Base-by-base conservation (phyloP, 768 basidiomycete species). In the Russula compacta region DNA sequence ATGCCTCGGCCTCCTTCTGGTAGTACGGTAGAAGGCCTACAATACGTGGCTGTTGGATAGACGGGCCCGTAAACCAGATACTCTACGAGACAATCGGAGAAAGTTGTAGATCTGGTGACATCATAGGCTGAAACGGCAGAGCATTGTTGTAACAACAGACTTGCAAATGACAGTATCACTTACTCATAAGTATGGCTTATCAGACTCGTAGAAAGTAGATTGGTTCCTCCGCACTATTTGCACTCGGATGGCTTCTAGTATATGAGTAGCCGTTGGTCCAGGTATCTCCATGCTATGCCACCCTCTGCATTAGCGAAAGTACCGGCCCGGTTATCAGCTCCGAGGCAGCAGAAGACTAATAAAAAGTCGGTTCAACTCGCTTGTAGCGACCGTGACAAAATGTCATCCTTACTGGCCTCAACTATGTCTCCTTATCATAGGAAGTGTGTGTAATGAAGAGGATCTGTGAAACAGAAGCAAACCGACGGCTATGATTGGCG, bases 1-100 rank as follows among this genome's bases (percentile, higher is more conserved):
- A 24, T 24, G 39, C 19, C 3, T 49, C 40, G 24, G 17, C 36
- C 38, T n/a, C 47, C 47, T 32, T 47, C 33, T 24, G 3, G 2
- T 29, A 29, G 24, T 3, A 44, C 15, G 35, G 12, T 17, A 32
- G 33, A 55, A 54, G 29, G 57, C 64, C 40, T 50, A 65, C 64
- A 53, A 33, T 65, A 62, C 46, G 64, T 62, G 0, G 64, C 64
- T 14, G 64, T 65, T 35, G 58, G 62, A 21, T 65, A 65, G n/a
- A 40, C 7, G 17, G 3, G 43, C 3, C 56, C 47, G 8, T 59
- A 29, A 29, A 2, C 24, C 24, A 29, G 36, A 21, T 59, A 64
- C 32, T 55, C 48, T 12, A 65, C 54, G 6, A 53, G 12, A 19
- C 64, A 29, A 6, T 64, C 42, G 24, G 64, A 59, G 29, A 65